Evolutionary conservation across 2,329 filamentous ascomycete species (phyloP).

Genomic region (Penicillium sp.): DNA sequence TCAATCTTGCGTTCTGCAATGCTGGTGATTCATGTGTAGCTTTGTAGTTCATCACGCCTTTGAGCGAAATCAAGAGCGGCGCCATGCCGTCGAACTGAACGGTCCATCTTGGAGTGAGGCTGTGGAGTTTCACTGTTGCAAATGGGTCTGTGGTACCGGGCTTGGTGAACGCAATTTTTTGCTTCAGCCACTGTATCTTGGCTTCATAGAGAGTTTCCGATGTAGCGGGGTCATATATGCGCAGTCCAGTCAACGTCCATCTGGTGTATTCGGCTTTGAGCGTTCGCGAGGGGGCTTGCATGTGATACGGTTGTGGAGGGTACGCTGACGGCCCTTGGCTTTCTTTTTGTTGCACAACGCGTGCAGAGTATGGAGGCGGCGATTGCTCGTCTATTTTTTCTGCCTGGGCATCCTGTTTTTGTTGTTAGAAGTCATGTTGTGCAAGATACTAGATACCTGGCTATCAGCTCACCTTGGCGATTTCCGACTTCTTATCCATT

Average conservation of each 20-base stretch:
- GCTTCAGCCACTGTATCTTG: background rate
- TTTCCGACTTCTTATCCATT: background rate
- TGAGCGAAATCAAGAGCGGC: background rate
- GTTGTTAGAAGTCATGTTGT: background rate
- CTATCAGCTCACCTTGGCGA: background rate
- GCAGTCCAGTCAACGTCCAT: background rate
- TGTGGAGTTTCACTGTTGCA: conserved; percentile 1
- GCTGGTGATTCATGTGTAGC: background rate
- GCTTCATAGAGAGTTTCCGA: background rate
- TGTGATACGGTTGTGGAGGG: background rate
- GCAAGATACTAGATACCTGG: background rate
- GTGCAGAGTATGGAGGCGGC: background rate
- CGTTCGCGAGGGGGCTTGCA: background rate
- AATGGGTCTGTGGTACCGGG: background rate
- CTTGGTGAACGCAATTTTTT: background rate
- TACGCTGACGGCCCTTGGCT: background rate
- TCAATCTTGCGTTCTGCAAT: background rate
- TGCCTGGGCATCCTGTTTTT: background rate
- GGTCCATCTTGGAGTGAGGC: background rate
- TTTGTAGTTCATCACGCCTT: background rate
- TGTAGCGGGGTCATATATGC: background rate
- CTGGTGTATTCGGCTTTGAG: conserved; percentile 1
- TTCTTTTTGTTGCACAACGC: background rate
- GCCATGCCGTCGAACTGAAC: background rate
- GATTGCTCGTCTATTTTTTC: background rate